Conservation (phyloP, 208 protist species). For the Trypanosomatidae sp. region DNA sequence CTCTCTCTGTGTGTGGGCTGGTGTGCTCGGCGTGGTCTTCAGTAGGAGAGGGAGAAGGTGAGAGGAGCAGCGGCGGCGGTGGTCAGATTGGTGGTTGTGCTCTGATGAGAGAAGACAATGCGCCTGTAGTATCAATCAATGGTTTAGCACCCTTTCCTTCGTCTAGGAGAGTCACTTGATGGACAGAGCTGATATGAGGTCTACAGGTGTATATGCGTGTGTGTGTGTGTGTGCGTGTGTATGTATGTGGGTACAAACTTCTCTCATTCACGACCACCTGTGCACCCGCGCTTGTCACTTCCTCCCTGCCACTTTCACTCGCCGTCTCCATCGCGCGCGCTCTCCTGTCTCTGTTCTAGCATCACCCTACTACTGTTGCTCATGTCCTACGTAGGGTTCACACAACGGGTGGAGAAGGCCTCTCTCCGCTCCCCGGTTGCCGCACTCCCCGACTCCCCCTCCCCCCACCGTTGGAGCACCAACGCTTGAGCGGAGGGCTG, state of each 20-base stretch:
- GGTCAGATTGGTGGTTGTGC: not conserved
- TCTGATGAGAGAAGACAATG: not conserved
- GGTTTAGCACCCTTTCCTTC: not conserved
- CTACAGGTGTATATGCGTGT: not conserved
- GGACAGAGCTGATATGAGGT: not conserved
- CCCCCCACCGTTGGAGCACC: not conserved
- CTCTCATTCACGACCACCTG: not conserved
- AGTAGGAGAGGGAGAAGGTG: not conserved
- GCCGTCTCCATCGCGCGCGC: not conserved
- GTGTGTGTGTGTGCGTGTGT: conserved; percentile 1
- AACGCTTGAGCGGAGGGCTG: not conserved
- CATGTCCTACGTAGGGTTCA: not conserved
- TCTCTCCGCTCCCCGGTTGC: not conserved
- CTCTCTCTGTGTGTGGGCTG: not conserved
- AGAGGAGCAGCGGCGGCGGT: not conserved
- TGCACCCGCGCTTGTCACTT: not conserved
- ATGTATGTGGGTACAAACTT: not conserved
- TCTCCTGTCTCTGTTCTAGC: not conserved
- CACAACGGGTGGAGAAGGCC: not conserved
- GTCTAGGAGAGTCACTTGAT: not conserved
- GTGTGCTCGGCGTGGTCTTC: not conserved
- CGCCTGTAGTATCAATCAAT: not conserved
- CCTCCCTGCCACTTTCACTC: not conserved
- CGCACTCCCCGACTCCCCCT: not conserved
- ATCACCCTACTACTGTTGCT: not conserved